Evolutionary conservation across 2,329 filamentous ascomycete species (phyloP), one percentile per base, ranked within the genome.

Genomic region (Metarhizium sp.): DNA sequence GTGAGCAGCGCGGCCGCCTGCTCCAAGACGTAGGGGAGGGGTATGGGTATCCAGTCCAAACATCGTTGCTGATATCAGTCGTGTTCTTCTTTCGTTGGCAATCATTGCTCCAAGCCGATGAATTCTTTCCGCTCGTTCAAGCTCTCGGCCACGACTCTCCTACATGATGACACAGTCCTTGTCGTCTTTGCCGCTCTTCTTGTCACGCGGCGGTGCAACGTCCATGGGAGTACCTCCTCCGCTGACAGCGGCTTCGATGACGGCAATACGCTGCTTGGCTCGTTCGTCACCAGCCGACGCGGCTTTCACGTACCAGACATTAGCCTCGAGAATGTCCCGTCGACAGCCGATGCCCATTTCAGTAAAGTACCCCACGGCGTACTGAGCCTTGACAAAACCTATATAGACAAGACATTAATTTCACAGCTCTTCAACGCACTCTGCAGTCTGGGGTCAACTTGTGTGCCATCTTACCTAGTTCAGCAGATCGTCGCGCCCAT

Each of bases 261-360:
- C 89, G 20, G 87, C 84, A 53, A 99, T 78, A 30, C 94, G 83
- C 65, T 94, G 87, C 69, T 87, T 92, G 52, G 94, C 94, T 56
- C 91, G 84, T 64, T 94, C 89, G 65, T 97, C 92, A 50, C 92
- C 94, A 51, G 90, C 83, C 62, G 96, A 92, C 16, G 94, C 92
- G 5, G 94, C 94, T 71, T 89, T 90, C 62, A 99, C 92, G 68
- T 99, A 99, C 92, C 92, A 97, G 36, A 96, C 89, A 66, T 99
- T 99, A 62, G 94, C 92, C 70, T 96, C 92, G 47, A 99, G 80
- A n/a, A 92, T 85, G 69, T 99, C 94, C 51, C 90, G 85, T 42
- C 91, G 88, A 69, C 91, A 96, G 51, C 94, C 94, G 63, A 99
- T 96, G 59, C 94, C 94, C 89, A 95, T 96, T 70, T 99, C 94